Base-by-base conservation (phyloP, 2,329 filamentous ascomycete species). In the Calonectria fujianensis region DNA sequence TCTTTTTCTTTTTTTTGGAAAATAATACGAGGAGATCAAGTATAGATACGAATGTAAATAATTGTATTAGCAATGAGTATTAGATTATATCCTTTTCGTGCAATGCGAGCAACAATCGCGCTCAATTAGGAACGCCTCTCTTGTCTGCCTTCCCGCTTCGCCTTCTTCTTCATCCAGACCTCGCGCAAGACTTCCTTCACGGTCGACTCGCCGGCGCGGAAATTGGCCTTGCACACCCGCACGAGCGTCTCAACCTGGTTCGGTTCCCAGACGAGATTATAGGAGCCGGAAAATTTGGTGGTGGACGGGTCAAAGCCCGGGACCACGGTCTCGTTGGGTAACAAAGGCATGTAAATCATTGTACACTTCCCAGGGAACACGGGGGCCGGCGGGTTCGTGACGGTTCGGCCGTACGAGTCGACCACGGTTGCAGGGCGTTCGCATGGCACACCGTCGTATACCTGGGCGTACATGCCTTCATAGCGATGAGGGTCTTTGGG, bases 271-370 rank as follows among this genome's bases (percentile, higher is more conserved):
- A 74, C 72, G 10, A 70, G 31, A 31, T 74, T 74, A 50, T 74
- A 74, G 9, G 72, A 74, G 16, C 72, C 72, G 3, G 72, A 74
- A n/a, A 74, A 74, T 11, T 74, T 74, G 29, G 72, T 63, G 18
- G 72, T 74, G 32, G 66, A 70, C 1, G 67, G 72, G 13, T 74
- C 67, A 67, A 74, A 74, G 27, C 37, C 72, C 9, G 66, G 67
- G 32, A 61, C 61, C 4, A 45, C 67, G 1, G 24, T 16, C 9
- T 65, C 50, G 20, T 74, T 74, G 7, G 72, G 72, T 16, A 74
- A 39, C 20, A 74, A 37, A 13, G 72, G 72, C 72, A 74, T 74
- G 54, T 74, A 74, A 11, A 74, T 18, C 72, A 74, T 74, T 5
- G 54, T n/a, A n/a, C n/a, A n/a, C n/a, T n/a, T n/a, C n/a, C 67